Evolutionary conservation across 805 yeast species (phyloP).

Genomic region (Cyberlindnera xishuangbannaensis): DNA sequence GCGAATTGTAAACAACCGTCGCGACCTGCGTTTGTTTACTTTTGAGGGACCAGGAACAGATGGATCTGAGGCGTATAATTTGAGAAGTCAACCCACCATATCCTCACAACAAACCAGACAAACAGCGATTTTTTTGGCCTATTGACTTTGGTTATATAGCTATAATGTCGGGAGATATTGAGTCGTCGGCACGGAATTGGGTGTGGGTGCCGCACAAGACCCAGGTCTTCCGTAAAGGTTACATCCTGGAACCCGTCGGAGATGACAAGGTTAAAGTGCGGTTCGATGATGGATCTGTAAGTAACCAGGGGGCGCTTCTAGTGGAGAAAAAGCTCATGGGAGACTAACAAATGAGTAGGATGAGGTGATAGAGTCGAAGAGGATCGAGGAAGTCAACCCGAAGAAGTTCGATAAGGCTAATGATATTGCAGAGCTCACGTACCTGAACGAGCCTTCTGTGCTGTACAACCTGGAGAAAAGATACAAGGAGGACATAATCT

Average conservation of each 20-base stretch:
- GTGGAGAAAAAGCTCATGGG: background rate
- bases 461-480: conserved; percentile 74
- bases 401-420: conserved; percentile 82
- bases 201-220: conserved; percentile 74
- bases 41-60: too few species aligned
- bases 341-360: conserved; percentile 15
- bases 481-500: conserved; percentile 71
- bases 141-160: too few species aligned
- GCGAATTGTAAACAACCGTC: too few species aligned
- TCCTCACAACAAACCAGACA: too few species aligned
- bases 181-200: too few species aligned
- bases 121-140: too few species aligned
- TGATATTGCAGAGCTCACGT: conserved; percentile 95
- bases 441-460: conserved; percentile 93
- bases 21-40: too few species aligned
- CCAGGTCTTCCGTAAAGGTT: conserved; percentile 55
- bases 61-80: too few species aligned
- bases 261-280: conserved; percentile 33
- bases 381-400: conserved; percentile 74
- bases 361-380: conserved; percentile 36
- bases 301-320: conserved; percentile 4
- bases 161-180: too few species aligned
- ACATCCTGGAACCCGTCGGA: conserved; percentile 40
- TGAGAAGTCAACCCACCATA: too few species aligned
- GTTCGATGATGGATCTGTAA: conserved; percentile 33